Conservation (phyloP, 352 stramenopile species). For the Pythium aristosporum region DNA sequence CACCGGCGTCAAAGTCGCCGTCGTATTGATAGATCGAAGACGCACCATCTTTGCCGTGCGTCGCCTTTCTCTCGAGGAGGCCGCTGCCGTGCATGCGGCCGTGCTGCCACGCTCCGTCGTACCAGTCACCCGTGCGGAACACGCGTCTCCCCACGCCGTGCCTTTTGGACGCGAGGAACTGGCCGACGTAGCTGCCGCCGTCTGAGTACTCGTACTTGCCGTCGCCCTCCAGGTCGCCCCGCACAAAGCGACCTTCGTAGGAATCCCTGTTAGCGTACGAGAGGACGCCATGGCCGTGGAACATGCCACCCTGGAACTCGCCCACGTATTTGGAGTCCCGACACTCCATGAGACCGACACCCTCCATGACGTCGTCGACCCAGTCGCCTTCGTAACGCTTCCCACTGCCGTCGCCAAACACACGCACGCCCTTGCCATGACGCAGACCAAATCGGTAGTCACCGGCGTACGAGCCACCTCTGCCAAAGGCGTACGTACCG, state of each 20-base stretch:
- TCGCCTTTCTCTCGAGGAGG: conserved; percentile 28
- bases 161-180: conserved; percentile 46
- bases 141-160: conserved; percentile 49
- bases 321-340: conserved; percentile 58
- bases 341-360: conserved; percentile 53
- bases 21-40: conserved; percentile 37
- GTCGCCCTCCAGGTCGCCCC: conserved; percentile 46
- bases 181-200: conserved; percentile 54
- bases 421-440: conserved; percentile 58
- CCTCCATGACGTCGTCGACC: conserved; percentile 54
- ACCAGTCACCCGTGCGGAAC: conserved; percentile 53
- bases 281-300: conserved; percentile 54
- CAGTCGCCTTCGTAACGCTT: conserved; percentile 73
- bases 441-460: conserved; percentile 54
- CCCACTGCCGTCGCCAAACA: conserved; percentile 38
- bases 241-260: conserved; percentile 64
- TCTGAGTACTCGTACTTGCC: conserved; percentile 47
- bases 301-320: conserved; percentile 47
- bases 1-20: conserved; percentile 43
- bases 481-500: conserved; percentile 49
- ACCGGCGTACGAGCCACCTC: conserved; percentile 52
- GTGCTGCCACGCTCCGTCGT: conserved; percentile 55
- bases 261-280: conserved; percentile 61
- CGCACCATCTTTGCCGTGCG: not conserved
- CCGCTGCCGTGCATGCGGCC: conserved; percentile 64